Evolutionary conservation across 345 rosid genomes (phyloP).

Genomic region (Hypericum androsaemum): DNA sequence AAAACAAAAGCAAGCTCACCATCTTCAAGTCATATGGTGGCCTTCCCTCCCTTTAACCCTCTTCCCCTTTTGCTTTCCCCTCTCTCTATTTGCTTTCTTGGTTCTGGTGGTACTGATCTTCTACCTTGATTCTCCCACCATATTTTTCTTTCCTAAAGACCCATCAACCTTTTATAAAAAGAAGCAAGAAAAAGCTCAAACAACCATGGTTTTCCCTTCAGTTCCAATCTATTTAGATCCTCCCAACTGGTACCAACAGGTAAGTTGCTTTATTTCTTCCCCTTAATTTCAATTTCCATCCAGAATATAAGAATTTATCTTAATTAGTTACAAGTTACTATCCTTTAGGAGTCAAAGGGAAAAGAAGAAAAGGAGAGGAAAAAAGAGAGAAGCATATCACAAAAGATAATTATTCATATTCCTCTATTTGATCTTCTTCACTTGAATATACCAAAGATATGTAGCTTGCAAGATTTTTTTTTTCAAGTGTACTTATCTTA

Average conservation of each 20-base stretch:
- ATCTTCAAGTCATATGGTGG: slow-evolving; percentile 16
- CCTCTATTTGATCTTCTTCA: slow-evolving; percentile 26
- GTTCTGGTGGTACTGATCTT: slow-evolving; percentile 29
- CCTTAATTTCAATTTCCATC: slow-evolving; percentile 20
- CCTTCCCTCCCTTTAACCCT: slow-evolving; percentile 23
- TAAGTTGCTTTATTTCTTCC: slow-evolving; percentile 24
- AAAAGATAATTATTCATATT: slow-evolving; percentile 40
- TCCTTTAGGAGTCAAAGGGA: slow-evolving; percentile 4
- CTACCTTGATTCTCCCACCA: slow-evolving; percentile 61
- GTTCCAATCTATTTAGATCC: slow-evolving; percentile 56
- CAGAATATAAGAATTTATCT: neutral
- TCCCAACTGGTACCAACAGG: slow-evolving; percentile 64
- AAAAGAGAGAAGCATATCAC: slow-evolving; percentile 11
- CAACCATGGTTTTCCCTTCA: slow-evolving; percentile 63
- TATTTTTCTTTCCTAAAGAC: slow-evolving; percentile 37
- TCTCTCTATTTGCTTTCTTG: slow-evolving; percentile 25
- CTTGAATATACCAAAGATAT: slow-evolving; percentile 40
- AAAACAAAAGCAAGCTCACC: slow-evolving; percentile 17
- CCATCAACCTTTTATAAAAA: slow-evolving; percentile 59
- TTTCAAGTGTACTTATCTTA: slow-evolving; percentile 2
- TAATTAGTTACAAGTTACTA: slow-evolving; percentile 2
- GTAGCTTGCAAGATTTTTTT: too few relatives aligned
- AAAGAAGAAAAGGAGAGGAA: slow-evolving; percentile 14
- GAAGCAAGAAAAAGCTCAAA: slow-evolving; percentile 18
- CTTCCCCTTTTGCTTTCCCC: slow-evolving; percentile 17